Conservation (phyloP, 2,329 filamentous ascomycete species). For the Pseudogymnoascus sp. region DNA sequence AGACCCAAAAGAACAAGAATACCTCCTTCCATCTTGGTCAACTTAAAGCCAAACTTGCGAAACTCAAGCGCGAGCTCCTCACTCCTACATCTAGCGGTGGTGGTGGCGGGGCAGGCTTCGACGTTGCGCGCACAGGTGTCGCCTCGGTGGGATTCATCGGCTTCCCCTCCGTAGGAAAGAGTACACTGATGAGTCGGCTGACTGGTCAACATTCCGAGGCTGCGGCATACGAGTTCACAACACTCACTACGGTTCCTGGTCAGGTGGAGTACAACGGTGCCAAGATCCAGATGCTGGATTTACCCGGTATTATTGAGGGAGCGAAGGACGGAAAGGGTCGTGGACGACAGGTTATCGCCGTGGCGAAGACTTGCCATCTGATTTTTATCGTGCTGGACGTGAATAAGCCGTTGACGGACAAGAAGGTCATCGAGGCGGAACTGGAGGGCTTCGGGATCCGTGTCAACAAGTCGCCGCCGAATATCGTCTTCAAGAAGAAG, state of each 20-base stretch:
- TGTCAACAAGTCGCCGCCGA: constrained; percentile 94
- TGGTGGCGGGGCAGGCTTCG: constrained; percentile 81
- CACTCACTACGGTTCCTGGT: constrained; percentile 90
- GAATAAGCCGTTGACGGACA: constrained; percentile 96
- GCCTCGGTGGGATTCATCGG: constrained; percentile 97
- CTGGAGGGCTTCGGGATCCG: constrained; percentile 95
- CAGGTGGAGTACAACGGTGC: constrained; percentile 96
- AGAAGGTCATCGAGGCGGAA: constrained; percentile 89
- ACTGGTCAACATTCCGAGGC: constrained; percentile 97
- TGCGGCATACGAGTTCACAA: constrained; percentile 97
- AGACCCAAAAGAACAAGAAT: constrained; percentile 95
- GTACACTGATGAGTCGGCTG: constrained; percentile 88
- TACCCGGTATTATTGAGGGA: constrained; percentile 97
- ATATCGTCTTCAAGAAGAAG: constrained; percentile 99
- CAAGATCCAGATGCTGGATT: constrained; percentile 95
- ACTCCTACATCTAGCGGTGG: constrained; percentile 79
- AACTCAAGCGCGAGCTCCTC: constrained; percentile 91
- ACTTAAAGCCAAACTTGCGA: constrained; percentile 95
- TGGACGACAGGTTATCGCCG: constrained; percentile 96
- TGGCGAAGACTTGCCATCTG: constrained; percentile 96
- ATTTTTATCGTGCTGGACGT: constrained; percentile 99
- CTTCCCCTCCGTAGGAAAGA: constrained; percentile 97
- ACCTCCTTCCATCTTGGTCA: constrained; percentile 92
- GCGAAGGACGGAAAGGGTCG: constrained; percentile 97
- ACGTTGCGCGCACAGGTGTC: constrained; percentile 95